A percentile compares a stretch with the other conserved stretches of the same genome.
These are phyloP conservation scores for Phanerodontia chrysosporium DNA, from an alignment of 768 basidiomycete genomes.

Conservation along the genomic window DNA sequence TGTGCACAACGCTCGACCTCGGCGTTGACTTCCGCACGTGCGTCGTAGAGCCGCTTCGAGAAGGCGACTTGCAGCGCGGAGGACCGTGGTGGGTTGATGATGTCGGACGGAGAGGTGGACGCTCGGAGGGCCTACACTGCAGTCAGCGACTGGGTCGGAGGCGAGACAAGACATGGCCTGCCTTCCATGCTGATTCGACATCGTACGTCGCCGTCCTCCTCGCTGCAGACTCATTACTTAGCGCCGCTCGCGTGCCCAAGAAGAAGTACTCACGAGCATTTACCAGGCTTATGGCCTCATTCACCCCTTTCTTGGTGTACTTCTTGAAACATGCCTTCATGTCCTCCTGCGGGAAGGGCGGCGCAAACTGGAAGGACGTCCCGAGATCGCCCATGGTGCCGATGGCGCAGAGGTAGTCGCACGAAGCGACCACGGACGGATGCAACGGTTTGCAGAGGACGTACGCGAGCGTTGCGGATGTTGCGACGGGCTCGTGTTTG, in stretches of 20 bases:
- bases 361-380: constrained; percentile 24
- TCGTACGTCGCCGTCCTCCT: constrained; percentile 29
- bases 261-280: constrained; percentile 33
- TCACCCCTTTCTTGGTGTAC: constrained; percentile 35
- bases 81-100: constrained; percentile 17
- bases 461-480: constrained; percentile 40
- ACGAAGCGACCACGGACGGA: constrained; percentile 18
- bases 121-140: constrained; percentile 27
- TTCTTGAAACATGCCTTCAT: constrained; percentile 29
- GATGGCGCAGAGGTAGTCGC: constrained; percentile 36
- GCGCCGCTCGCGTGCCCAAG: neutral
- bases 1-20: constrained; percentile 33
- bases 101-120: constrained; percentile 26
- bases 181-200: constrained; percentile 24
- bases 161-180: neutral
- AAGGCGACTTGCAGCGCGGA: neutral
- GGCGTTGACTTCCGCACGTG: constrained; percentile 32
- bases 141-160: constrained; percentile 30
- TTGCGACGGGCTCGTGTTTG: constrained; percentile 36
- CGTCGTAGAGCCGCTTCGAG: constrained; percentile 29
- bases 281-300: constrained; percentile 37
- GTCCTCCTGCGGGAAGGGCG: constrained; percentile 25
- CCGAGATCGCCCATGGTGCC: constrained; percentile 42
- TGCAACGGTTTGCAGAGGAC: constrained; percentile 34
- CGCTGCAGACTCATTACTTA: neutral